Conservation (phyloP, 2,329 filamentous ascomycete genomes). For the Botryotinia calthae region DNA sequence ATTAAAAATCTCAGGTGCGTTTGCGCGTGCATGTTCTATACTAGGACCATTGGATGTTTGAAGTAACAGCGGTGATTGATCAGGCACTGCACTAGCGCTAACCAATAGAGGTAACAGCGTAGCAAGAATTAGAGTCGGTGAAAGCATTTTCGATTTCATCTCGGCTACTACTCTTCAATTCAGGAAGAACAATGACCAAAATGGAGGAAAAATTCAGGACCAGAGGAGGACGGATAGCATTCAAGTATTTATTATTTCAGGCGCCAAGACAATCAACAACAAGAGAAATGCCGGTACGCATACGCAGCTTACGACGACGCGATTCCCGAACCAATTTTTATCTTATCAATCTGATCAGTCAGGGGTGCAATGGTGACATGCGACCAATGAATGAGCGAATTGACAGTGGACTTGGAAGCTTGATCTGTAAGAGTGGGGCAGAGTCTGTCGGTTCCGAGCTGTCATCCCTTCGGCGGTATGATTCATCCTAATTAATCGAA, state of each 20-base stretch:
- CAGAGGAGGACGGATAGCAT: neutral
- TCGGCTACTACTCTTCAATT: neutral
- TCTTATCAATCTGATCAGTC: slow-evolving; percentile 18
- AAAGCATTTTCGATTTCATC: slow-evolving; percentile 4
- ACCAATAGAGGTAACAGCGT: slow-evolving; percentile 4
- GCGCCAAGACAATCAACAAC: neutral
- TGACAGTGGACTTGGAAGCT: neutral
- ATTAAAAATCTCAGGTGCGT: slow-evolving; percentile 69
- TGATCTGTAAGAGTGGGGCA: neutral
- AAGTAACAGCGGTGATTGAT: neutral
- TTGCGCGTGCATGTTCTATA: slow-evolving; percentile 35
- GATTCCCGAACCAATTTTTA: neutral
- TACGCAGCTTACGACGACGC: slow-evolving; percentile 17
- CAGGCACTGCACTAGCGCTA: neutral
- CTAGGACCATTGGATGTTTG: slow-evolving; percentile 1
- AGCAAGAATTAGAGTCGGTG: neutral
- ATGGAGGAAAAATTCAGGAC: neutral
- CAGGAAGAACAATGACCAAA: neutral
- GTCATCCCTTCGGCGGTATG: neutral
- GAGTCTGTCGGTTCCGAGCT: neutral
- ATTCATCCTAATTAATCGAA: too few species aligned
- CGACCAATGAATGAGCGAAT: neutral
- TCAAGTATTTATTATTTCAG: neutral
- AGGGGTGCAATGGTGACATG: neutral
- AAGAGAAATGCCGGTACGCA: slow-evolving; percentile 1